These are phyloP conservation scores for Rutidosis leptorrhynchoides DNA, from an alignment of 129 eudicot genomes.

Conservation along the genomic window DNA sequence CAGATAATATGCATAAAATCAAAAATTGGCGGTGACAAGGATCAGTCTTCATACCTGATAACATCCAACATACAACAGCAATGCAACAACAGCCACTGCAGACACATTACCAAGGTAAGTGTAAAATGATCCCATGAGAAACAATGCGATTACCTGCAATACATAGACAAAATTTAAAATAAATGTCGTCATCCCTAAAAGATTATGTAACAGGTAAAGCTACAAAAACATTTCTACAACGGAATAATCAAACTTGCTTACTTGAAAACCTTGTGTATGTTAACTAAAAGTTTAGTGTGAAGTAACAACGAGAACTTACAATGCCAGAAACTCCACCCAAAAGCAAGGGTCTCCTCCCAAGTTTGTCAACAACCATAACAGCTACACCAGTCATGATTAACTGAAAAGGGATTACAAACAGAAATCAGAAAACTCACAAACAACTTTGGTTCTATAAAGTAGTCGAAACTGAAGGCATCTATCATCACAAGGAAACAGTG, in stretches of 20 bases:
- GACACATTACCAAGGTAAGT: conserved; percentile 60
- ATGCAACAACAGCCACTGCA: conserved; percentile 77
- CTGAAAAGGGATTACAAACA: conserved; percentile 28
- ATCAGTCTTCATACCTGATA: conserved; percentile 62
- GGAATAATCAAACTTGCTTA: neutral
- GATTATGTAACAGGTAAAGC: neutral
- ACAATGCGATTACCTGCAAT: conserved; percentile 64
- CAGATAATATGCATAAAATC: neutral
- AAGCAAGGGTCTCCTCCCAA: conserved; percentile 94
- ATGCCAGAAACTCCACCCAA: conserved; percentile 96
- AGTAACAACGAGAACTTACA: conserved; percentile 42
- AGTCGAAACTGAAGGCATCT: neutral
- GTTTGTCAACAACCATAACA: conserved; percentile 79
- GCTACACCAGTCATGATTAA: conserved; percentile 90
- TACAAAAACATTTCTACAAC: neutral
- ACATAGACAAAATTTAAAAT: conserved; percentile 12
- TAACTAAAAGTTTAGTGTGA: conserved; percentile 2
- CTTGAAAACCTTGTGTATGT: neutral
- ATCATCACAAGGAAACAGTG: neutral
- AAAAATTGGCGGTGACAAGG: neutral
- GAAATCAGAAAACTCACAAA: neutral
- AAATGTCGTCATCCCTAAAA: neutral
- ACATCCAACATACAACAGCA: conserved; percentile 91
- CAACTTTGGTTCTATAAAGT: neutral
- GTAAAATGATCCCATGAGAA: conserved; percentile 93